Evolutionary conservation across 139 green algal genomes (phyloP).

Genomic region (Auxenochlorella protothecoides): DNA sequence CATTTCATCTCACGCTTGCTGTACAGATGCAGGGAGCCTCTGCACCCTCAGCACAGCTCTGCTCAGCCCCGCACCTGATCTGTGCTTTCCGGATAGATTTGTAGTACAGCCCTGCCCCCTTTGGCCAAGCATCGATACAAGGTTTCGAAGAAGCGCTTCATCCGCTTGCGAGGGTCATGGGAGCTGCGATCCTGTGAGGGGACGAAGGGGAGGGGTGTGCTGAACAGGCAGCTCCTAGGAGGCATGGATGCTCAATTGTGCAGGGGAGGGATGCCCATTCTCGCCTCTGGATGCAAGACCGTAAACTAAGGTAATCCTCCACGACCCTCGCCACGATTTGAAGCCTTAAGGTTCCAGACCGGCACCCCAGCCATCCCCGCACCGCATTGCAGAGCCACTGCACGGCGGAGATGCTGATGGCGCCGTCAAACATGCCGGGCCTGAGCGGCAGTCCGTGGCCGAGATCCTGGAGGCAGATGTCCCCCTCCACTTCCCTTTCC

Average conservation of each 20-base stretch:
- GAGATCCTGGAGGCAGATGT: slow-evolving; percentile 64
- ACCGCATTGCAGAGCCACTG: slow-evolving; percentile 43
- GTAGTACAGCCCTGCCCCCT: slow-evolving; percentile 73
- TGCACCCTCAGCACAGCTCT: too few species aligned
- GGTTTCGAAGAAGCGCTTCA: slow-evolving; percentile 81
- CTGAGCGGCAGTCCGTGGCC: slow-evolving; percentile 79
- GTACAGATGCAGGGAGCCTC: too few species aligned
- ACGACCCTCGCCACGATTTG: too few species aligned
- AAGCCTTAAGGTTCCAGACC: too few species aligned
- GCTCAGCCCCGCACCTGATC: slow-evolving; percentile 26
- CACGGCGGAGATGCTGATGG: slow-evolving; percentile 51
- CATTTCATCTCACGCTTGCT: too few species aligned
- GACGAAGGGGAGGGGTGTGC: not conserved
- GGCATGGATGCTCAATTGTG: too few species aligned
- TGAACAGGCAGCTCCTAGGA: not conserved
- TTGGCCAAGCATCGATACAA: slow-evolving; percentile 73
- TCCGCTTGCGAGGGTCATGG: slow-evolving; percentile 64
- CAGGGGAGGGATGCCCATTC: too few species aligned
- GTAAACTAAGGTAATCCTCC: too few species aligned
- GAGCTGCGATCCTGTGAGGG: slow-evolving; percentile 46
- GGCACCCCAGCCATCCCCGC: not conserved
- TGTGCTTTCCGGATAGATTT: slow-evolving; percentile 79
- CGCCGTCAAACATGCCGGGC: slow-evolving; percentile 71
- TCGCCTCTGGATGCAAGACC: too few species aligned
- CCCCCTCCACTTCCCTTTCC: slow-evolving; percentile 25